Percentiles rank a stretch among this genome's conserved stretches.
Conservation (phyloP, 1,284 basidiomycete genomes). For the Naganishia sp. region DNA sequence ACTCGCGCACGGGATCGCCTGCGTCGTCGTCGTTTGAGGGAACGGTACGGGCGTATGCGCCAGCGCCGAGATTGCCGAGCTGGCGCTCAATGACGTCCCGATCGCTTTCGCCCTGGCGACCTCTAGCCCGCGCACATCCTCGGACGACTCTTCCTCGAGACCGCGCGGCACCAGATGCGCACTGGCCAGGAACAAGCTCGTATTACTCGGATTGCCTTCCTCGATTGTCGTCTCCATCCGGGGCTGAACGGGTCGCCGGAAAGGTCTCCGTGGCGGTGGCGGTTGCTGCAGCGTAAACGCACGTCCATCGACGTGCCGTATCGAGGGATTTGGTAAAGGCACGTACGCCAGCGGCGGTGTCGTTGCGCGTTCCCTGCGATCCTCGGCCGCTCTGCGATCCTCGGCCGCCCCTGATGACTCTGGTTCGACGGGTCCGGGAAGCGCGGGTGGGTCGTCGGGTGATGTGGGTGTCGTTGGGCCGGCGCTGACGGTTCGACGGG, state of each 20-base stretch:
- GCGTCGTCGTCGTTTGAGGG: not conserved
- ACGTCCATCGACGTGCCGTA: not conserved
- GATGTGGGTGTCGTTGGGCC: not conserved
- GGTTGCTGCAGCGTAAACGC: constrained; percentile 13
- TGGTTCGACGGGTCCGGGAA: not conserved
- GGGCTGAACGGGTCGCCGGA: constrained; percentile 2
- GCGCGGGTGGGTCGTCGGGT: constrained; percentile 1
- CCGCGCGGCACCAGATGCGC: not conserved
- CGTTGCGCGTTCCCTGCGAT: not conserved
- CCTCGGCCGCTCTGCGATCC: not conserved
- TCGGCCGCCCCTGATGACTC: not conserved
- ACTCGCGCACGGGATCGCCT: not conserved
- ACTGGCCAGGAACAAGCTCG: not conserved
- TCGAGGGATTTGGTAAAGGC: not conserved
- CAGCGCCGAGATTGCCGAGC: not conserved
- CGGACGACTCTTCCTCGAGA: not conserved
- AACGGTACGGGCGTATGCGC: not conserved
- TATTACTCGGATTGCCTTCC: not conserved
- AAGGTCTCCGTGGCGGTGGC: constrained; percentile 3
- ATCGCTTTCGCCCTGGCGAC: not conserved
- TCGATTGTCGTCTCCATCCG: not conserved
- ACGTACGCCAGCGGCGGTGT: constrained; percentile 9
- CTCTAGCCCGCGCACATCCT: not conserved
- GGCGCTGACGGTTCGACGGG: not conserved
- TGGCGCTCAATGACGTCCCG: constrained; percentile 4